phyloP scores from a whole-genome alignment of 2,329 filamentous ascomycete species.

The Fusarium fujikuroi region DNA sequence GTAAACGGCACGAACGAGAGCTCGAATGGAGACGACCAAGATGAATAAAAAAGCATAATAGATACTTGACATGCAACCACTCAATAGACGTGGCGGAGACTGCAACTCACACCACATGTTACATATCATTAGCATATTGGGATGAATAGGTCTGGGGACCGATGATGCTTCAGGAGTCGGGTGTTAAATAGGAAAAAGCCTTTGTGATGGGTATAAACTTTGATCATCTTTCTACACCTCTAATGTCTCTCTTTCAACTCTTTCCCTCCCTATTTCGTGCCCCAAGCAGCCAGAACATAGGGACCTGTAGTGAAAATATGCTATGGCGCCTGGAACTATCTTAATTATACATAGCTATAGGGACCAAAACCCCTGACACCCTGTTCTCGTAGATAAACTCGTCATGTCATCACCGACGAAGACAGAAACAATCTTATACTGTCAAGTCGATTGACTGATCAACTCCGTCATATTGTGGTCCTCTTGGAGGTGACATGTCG shows the following conservation, averaged over 20 bases:
- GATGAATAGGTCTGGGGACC: slow-evolving; percentile 1
- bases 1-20: slow-evolving; percentile 50
- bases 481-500: slow-evolving; percentile 6
- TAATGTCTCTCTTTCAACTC: slow-evolving; percentile 1
- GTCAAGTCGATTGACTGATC: slow-evolving; percentile 42
- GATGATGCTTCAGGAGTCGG: slow-evolving; percentile 21
- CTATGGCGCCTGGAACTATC: neutral
- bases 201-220: slow-evolving; percentile 31
- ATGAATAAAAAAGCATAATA: slow-evolving; percentile 43
- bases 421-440: neutral
- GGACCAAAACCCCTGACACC: neutral
- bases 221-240: slow-evolving; percentile 25
- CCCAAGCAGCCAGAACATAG: neutral
- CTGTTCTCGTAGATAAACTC: neutral
- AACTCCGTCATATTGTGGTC: slow-evolving; percentile 48
- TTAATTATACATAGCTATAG: neutral
- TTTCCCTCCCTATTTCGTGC: neutral
- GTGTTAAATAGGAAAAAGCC: slow-evolving; percentile 14
- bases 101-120: slow-evolving; percentile 23
- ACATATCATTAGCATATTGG: slow-evolving; percentile 25
- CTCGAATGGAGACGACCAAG: slow-evolving; percentile 34
- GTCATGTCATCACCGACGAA: neutral
- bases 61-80: slow-evolving; percentile 30
- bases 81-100: slow-evolving; percentile 40
- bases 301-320: neutral